Evolutionary conservation across 768 basidiomycete species (phyloP), one percentile per base, ranked within the genome.

Genomic region (Epithele typhae): DNA sequence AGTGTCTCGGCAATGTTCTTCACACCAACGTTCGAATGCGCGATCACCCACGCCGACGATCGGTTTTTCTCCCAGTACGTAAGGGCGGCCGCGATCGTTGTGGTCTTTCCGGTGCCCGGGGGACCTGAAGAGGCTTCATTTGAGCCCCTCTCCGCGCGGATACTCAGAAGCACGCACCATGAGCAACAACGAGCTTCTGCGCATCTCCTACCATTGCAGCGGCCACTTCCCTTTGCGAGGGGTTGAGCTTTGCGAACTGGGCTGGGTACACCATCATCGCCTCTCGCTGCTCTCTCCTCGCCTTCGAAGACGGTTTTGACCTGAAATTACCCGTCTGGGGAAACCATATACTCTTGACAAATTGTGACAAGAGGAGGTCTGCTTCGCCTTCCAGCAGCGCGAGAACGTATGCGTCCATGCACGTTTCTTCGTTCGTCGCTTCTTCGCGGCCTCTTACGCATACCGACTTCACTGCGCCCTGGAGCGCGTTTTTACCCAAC

Each of bases 1-100:
- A 91, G 65, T 63, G 83, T 86, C 57, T 83, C 78, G 27, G 86
- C 88, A 62, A 91, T 90, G 53, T 91, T 91, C 62, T 88, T 88
- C 21, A 91, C 88, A 10, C 84, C 88, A 37, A 90, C 79, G 65
- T 91, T 91, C 15, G 84, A 85, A 54, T 91, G 84, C 10, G 88
- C 86, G 56, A 87, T 68, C 6, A 91, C 76, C 82, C 85, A 91
- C 3, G 87, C 58, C 0, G 56, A 37, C 21, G 37, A 56, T 7
- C 30, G 15, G 3, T 15, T 3, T 1, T 7, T 32, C 12, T 51
- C 33, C 45, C 44, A 51, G 18, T 46, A 34, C 5, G 51, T 43
- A 1, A 68, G 65, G 1, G 61, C 57, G 0, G 70, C 68, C 2
- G 71, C 65, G 14, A 75, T 75, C 7, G 72, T 69, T 0, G 65